These are phyloP conservation scores for Phoma herbarum DNA, from an alignment of 2,329 filamentous ascomycete species.

Conservation along the genomic window DNA sequence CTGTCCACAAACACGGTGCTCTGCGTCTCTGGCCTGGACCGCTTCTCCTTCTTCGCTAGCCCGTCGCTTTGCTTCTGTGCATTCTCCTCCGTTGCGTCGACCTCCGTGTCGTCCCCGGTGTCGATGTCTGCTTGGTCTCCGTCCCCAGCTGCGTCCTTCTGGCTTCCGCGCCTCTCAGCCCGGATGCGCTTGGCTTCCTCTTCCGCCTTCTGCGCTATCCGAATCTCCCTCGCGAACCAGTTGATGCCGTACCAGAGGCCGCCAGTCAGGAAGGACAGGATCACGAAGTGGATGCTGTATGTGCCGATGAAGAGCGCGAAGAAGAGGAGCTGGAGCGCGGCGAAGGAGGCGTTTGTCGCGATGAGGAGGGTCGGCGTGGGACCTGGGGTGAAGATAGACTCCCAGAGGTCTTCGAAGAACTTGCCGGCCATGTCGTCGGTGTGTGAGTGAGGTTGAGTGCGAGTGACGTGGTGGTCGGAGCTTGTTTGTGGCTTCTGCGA, in stretches of 20 bases:
- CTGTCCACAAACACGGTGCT: conserved; percentile 48
- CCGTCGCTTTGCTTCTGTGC: conserved; percentile 31
- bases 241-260: conserved; percentile 94
- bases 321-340: conserved; percentile 81
- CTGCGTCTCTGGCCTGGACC: conserved; percentile 26
- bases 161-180: conserved; percentile 54
- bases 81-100: conserved; percentile 48
- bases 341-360: conserved; percentile 91
- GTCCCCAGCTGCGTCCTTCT: conserved; percentile 46
- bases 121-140: conserved; percentile 52
- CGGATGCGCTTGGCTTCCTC: conserved; percentile 60
- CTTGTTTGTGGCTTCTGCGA: conserved; percentile 9
- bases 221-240: conserved; percentile 84
- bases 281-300: conserved; percentile 85
- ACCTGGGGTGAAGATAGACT: conserved; percentile 92
- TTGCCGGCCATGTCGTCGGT: conserved; percentile 46
- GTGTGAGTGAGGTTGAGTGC: not conserved
- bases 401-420: conserved; percentile 81
- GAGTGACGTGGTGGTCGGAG: conserved; percentile 13
- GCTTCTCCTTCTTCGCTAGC: conserved; percentile 29
- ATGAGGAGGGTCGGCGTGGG: conserved; percentile 86
- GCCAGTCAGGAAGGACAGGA: conserved; percentile 79
- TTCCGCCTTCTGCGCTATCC: conserved; percentile 56
- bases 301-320: conserved; percentile 79
- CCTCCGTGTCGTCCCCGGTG: conserved; percentile 58